phyloP scores from a whole-genome alignment of 371 early-diverging fungal genomes.

The Circinella umbellata region DNA sequence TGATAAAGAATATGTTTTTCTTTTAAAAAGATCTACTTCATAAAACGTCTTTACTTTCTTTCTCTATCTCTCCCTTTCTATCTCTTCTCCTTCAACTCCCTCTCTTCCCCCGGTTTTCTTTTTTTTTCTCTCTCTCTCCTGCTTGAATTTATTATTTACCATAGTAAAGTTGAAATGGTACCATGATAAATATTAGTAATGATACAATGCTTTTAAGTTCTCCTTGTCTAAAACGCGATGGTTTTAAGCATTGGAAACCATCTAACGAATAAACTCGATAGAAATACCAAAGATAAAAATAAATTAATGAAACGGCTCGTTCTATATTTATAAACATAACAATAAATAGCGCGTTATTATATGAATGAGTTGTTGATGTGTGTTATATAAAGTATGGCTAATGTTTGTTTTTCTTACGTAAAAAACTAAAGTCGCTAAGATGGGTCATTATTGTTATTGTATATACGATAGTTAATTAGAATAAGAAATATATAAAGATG shows the following conservation, averaged over 20 bases:
- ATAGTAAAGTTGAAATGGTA: constrained; percentile 52
- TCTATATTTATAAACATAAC: constrained; percentile 24
- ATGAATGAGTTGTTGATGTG: background rate
- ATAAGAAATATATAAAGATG: background rate
- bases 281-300: constrained; percentile 40
- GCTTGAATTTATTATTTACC: constrained; percentile 25
- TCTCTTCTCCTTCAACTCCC: background rate
- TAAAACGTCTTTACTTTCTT: background rate
- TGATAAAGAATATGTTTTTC: no score
- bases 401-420: constrained; percentile 27
- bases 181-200: constrained; percentile 43
- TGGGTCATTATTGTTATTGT: constrained; percentile 38
- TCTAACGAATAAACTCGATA: constrained; percentile 47
- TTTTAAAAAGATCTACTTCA: no score
- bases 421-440: constrained; percentile 52
- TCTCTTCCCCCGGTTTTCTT: background rate
- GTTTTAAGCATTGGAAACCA: constrained; percentile 39
- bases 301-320: constrained; percentile 39
- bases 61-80: background rate
- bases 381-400: background rate
- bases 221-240: constrained; percentile 39
- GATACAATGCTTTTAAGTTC: constrained; percentile 56
- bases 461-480: background rate
- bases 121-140: background rate
- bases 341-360: background rate